These are phyloP conservation scores for Talaromyces proteolyticus DNA, from an alignment of 495 filamentous ascomycete species.

Conservation along the genomic window DNA sequence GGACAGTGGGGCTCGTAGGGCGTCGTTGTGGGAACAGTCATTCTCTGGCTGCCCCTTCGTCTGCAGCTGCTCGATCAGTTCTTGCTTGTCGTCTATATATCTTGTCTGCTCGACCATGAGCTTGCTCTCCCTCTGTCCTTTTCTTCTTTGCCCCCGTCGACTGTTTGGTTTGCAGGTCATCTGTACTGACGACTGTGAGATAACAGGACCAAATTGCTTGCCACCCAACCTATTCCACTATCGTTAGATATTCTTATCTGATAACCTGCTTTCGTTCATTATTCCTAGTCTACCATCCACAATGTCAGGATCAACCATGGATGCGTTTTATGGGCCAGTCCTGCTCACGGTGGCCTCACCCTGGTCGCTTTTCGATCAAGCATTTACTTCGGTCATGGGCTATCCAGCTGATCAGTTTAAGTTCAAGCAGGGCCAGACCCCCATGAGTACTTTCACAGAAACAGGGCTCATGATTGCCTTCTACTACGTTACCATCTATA, in stretches of 20 bases:
- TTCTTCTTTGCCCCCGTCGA: background rate
- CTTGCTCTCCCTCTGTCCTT: too few relatives aligned
- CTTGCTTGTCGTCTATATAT: background rate
- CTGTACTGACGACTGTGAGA: background rate
- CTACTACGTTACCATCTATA: slow-evolving; percentile 69
- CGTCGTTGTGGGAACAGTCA: too few relatives aligned
- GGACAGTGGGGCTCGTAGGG: background rate
- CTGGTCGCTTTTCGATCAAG: slow-evolving; percentile 78
- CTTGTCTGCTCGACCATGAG: background rate
- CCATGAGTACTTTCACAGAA: slow-evolving; percentile 53
- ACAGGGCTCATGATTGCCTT: slow-evolving; percentile 49
- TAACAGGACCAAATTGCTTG: too few relatives aligned
- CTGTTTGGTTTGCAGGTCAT: background rate
- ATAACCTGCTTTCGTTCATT: background rate
- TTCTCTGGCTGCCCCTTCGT: background rate
- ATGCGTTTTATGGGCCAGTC: background rate
- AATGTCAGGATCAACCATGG: slow-evolving; percentile 2
- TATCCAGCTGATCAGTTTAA: slow-evolving; percentile 55
- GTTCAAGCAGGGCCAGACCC: slow-evolving; percentile 52
- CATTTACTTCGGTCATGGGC: slow-evolving; percentile 58
- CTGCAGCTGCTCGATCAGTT: background rate
- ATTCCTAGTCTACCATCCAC: background rate
- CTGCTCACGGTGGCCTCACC: slow-evolving; percentile 19
- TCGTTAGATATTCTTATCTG: slow-evolving; percentile 3
- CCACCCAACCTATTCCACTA: too few relatives aligned